Evolutionary conservation across 805 yeast species (phyloP), one percentile per base, ranked within the genome.

Genomic region (Yarrowia divulgata): DNA sequence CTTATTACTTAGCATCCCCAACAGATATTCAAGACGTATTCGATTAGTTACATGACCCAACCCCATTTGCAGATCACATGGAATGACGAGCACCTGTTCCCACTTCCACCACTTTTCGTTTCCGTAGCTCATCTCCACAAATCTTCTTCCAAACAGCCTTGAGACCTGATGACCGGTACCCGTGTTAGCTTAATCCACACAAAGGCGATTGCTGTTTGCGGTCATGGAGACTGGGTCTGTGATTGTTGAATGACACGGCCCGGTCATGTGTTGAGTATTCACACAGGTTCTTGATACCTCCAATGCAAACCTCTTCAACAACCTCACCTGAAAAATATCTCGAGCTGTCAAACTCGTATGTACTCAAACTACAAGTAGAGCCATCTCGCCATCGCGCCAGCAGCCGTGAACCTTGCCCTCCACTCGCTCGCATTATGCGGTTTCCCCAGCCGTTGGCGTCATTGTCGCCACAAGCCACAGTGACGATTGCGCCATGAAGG

Each of bases 391-490:
- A 54, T 54, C 60, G 60, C 45, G 14, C 45, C 45, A 39, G 43
- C 45, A 39, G 43, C 60, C 60, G 60, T 54, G 60, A 54, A 54
- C 60, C 60, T 54, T 54, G 43, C 19, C n/a, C 52, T 49, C 37
- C 37, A 37, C 43, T 13, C 16, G n/a, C 29, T 18, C 18, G 16
- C 35, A 34, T 52, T 35, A 13, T 52, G 58, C 58, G 13, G 34
- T 37, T 37, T 14, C 35, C 60, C 35, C 35, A 39, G 43, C 34
- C 13, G 34, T 14, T 54, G 60, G 32, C 60, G 60, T 54, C 60
- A 54, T 54, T 9, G 32, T 54, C 5, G 60, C 60, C 60, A 54
- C 60, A 54, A 54, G 60, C 60, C 60, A 54, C 60, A 54, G 35
- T 37, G 7, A 5, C 13, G 32, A 54, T 54, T 19, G 34, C 60